Evolutionary conservation across 2,329 filamentous ascomycete species (phyloP).

Genomic region (Cladosporium cucumerinum): DNA sequence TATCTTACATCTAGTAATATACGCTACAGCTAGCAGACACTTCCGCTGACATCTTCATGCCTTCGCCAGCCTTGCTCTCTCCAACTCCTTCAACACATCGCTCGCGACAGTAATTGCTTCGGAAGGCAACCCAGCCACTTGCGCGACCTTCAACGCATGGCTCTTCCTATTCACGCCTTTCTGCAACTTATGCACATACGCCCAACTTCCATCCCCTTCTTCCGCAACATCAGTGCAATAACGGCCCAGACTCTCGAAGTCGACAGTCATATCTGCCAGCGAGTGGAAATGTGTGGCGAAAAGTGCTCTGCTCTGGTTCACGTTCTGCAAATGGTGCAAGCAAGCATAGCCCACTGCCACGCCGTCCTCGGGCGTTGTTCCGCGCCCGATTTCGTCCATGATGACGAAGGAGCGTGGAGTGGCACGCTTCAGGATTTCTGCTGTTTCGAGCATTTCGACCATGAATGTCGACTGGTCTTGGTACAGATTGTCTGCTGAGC

Average conservation of each 20-base stretch:
- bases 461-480: constrained; percentile 96
- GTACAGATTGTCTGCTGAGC: constrained; percentile 93
- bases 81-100: constrained; percentile 49
- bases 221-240: constrained; percentile 92
- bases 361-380: constrained; percentile 90
- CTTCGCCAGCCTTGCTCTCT: not conserved
- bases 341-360: constrained; percentile 86
- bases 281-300: constrained; percentile 96
- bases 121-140: constrained; percentile 73
- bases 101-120: constrained; percentile 66
- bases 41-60: not conserved
- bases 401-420: constrained; percentile 83
- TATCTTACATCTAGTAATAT: not conserved
- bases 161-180: constrained; percentile 80
- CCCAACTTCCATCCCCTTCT: constrained; percentile 63
- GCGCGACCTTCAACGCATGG: constrained; percentile 93
- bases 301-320: constrained; percentile 74
- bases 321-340: constrained; percentile 74
- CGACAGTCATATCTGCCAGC: constrained; percentile 70
- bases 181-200: constrained; percentile 79
- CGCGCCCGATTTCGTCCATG: constrained; percentile 96
- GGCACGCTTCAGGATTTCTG: constrained; percentile 79
- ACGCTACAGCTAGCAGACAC: not conserved
- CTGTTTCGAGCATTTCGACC: constrained; percentile 98
- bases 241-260: constrained; percentile 59